Percentiles rank a stretch among this genome's conserved stretches.
phyloP scores from a whole-genome alignment of 1,284 basidiomycete genomes.

The Cryptococcus deneoformans region DNA sequence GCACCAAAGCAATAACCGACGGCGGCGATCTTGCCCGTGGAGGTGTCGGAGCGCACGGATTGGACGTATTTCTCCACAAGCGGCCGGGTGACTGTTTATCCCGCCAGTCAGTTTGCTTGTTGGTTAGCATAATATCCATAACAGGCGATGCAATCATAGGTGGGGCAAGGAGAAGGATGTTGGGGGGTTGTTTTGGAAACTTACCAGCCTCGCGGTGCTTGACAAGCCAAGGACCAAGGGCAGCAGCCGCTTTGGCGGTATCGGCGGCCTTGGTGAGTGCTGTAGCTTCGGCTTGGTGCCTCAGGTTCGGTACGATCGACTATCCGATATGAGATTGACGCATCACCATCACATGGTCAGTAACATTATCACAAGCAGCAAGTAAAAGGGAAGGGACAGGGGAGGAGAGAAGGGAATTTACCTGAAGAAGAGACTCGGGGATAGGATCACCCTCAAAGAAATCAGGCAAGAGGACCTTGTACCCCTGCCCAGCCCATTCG shows the following conservation, averaged over 20 bases:
- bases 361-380: not conserved
- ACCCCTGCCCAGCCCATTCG: constrained; percentile 64
- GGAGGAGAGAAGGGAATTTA: not conserved
- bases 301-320: constrained; percentile 32
- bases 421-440: not conserved
- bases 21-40: constrained; percentile 37
- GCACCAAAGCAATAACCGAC: constrained; percentile 32
- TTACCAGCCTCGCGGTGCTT: constrained; percentile 42
- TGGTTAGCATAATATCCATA: not conserved
- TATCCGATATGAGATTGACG: not conserved
- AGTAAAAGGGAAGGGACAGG: too few relatives aligned
- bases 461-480: constrained; percentile 61
- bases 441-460: constrained; percentile 62
- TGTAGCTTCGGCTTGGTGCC: constrained; percentile 25
- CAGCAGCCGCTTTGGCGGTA: constrained; percentile 33
- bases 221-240: constrained; percentile 25
- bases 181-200: constrained; percentile 1
- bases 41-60: constrained; percentile 33
- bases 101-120: not conserved
- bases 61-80: constrained; percentile 40
- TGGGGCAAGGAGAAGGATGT: not conserved
- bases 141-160: too few relatives aligned
- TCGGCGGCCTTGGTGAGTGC: constrained; percentile 45
- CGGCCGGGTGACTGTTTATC: constrained; percentile 26
- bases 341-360: not conserved